A percentile compares a stretch with the other conserved stretches of the same genome.
phyloP scores from a whole-genome alignment of 495 filamentous ascomycete species.

The Aspergillus bertholletiae region DNA sequence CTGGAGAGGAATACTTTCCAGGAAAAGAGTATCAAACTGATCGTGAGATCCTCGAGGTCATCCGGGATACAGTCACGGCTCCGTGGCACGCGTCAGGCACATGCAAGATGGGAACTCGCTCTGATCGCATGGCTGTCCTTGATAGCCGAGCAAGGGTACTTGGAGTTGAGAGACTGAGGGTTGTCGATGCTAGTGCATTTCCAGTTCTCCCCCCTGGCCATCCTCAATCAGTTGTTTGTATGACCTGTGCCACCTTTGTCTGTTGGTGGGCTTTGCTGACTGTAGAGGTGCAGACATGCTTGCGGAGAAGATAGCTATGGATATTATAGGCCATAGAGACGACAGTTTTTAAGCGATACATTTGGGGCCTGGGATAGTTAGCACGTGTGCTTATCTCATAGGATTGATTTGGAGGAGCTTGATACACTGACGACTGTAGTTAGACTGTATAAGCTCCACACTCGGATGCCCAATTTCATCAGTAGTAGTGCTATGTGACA shows the following conservation, averaged over 20 bases:
- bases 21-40: conserved; percentile 45
- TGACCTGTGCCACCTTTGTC: conserved; percentile 13
- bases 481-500: not conserved
- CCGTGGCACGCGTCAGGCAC: conserved; percentile 53
- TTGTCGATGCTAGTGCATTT: conserved; percentile 59
- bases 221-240: conserved; percentile 50
- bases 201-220: conserved; percentile 55
- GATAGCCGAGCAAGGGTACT: conserved; percentile 48
- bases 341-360: too few relatives aligned
- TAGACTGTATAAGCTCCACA: not conserved
- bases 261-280: conserved; percentile 1
- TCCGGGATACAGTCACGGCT: conserved; percentile 39
- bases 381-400: not conserved
- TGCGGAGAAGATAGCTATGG: conserved; percentile 59
- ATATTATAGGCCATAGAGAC: conserved; percentile 30
- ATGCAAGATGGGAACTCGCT: conserved; percentile 46
- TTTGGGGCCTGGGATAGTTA: not conserved
- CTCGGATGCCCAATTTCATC: not conserved
- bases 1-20: conserved; percentile 50
- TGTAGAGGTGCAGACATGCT: conserved; percentile 45
- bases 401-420: not conserved
- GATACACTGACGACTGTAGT: not conserved
- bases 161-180: conserved; percentile 49
- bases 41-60: conserved; percentile 44
- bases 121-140: conserved; percentile 51